Evolutionary conservation across 164 flowering plant genomes (phyloP).

Genomic region (Vitis rotundifolia): DNA sequence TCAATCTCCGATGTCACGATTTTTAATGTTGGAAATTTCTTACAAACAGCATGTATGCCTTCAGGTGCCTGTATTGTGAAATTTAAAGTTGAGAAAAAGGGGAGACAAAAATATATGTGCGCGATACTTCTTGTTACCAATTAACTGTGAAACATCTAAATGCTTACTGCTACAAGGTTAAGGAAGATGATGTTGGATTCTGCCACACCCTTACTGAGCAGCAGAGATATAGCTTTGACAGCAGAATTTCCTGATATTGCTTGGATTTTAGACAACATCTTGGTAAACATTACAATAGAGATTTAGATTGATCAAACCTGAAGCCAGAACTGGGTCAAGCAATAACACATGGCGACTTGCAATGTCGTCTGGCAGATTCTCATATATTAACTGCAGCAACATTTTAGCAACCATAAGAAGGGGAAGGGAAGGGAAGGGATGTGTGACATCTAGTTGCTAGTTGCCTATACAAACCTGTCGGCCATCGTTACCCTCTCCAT

Average conservation of each 20-base stretch:
- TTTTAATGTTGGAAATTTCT: conserved; percentile 56
- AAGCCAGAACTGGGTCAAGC: conserved; percentile 82
- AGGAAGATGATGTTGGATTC: conserved; percentile 81
- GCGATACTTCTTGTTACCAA: no score
- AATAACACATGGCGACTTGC: conserved; percentile 69
- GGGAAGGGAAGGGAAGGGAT: neutral
- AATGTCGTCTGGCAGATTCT: conserved; percentile 76
- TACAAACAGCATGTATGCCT: conserved; percentile 71
- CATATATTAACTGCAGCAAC: conserved; percentile 67
- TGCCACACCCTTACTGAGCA: conserved; percentile 71
- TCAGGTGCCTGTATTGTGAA: conserved; percentile 66
- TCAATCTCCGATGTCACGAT: conserved; percentile 88
- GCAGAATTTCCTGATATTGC: conserved; percentile 74
- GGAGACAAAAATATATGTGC: neutral
- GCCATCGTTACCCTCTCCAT: conserved; percentile 53
- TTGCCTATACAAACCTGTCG: conserved; percentile 46
- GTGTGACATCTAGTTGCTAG: neutral
- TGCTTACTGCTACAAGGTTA: conserved; percentile 70
- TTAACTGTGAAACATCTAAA: neutral
- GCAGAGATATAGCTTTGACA: conserved; percentile 64
- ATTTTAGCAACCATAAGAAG: neutral
- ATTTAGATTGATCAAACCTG: conserved; percentile 48
- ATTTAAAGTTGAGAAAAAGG: neutral
- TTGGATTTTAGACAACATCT: conserved; percentile 4
- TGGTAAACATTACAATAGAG: neutral